These are phyloP conservation scores for Pistacia integerrima DNA, from an alignment of 345 rosid genomes.

Conservation along the genomic window DNA sequence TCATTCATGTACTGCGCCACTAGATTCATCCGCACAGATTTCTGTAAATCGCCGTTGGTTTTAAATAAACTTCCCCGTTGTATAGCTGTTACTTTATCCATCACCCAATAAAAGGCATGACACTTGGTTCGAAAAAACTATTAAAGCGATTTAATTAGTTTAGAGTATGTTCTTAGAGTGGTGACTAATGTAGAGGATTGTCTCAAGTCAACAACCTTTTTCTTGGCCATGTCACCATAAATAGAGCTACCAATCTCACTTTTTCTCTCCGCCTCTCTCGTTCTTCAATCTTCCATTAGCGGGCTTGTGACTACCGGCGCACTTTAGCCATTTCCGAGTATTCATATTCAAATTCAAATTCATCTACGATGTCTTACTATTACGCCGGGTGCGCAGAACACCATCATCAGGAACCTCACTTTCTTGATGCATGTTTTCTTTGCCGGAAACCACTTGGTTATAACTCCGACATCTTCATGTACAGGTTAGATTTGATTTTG, in stretches of 20 bases:
- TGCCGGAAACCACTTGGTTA: constrained; percentile 63
- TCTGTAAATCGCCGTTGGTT: constrained; percentile 19
- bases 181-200: constrained; percentile 32
- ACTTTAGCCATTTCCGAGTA: not conserved
- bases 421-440: constrained; percentile 70
- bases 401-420: constrained; percentile 48
- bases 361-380: constrained; percentile 30
- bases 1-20: constrained; percentile 13
- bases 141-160: too few species aligned
- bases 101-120: not conserved
- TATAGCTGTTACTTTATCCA: too few species aligned
- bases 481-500: constrained; percentile 48
- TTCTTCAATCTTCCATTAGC: not conserved
- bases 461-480: constrained; percentile 87
- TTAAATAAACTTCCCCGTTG: not conserved
- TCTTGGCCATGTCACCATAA: constrained; percentile 4
- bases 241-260: not conserved
- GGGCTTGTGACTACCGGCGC: not conserved
- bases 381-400: constrained; percentile 31
- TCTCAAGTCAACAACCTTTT: not conserved
- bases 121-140: not conserved
- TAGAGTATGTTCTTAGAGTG: constrained; percentile 10
- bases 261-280: not conserved
- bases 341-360: too few species aligned
- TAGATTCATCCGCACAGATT: constrained; percentile 16